A percentile compares a stretch with the other conserved stretches of the same genome.
These are phyloP conservation scores for Neofusicoccum sp. DNA, from an alignment of 2,329 filamentous ascomycete species.

Conservation along the genomic window DNA sequence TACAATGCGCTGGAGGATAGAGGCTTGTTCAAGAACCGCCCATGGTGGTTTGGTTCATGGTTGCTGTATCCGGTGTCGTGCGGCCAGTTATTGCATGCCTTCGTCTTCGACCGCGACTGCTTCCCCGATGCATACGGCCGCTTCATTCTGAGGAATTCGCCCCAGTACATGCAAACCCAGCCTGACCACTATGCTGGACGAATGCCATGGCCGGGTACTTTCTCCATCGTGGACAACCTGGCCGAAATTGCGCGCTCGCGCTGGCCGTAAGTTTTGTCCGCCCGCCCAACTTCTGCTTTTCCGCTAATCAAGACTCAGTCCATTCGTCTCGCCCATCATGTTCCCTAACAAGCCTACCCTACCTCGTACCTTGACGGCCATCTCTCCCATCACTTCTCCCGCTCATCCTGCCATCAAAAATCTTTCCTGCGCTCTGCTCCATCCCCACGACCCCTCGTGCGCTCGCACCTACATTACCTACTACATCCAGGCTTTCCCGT, in stretches of 20 bases:
- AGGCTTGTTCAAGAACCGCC: slow-evolving; percentile 62
- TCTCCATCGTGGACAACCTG: slow-evolving; percentile 76
- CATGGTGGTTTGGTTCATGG: slow-evolving; percentile 61
- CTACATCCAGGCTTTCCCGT: slow-evolving; percentile 79
- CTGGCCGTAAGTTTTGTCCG: slow-evolving; percentile 67
- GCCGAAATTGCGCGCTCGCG: slow-evolving; percentile 75
- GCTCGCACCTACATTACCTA: slow-evolving; percentile 83
- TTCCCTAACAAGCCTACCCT: slow-evolving; percentile 70
- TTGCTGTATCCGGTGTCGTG: slow-evolving; percentile 50
- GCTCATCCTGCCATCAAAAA: slow-evolving; percentile 84
- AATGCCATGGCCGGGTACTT: slow-evolving; percentile 71
- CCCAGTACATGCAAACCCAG: slow-evolving; percentile 72
- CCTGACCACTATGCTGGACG: slow-evolving; percentile 66
- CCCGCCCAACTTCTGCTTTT: background rate
- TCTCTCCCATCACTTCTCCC: slow-evolving; percentile 75
- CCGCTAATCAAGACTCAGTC: slow-evolving; percentile 44
- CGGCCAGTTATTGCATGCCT: slow-evolving; percentile 51
- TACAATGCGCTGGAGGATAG: slow-evolving; percentile 82
- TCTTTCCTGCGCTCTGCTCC: slow-evolving; percentile 84
- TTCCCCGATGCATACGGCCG: slow-evolving; percentile 57
- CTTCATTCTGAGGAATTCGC: slow-evolving; percentile 69
- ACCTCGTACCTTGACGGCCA: slow-evolving; percentile 61
- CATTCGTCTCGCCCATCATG: slow-evolving; percentile 80
- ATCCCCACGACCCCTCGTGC: slow-evolving; percentile 85
- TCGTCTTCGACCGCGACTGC: slow-evolving; percentile 53